Evolutionary conservation across 345 rosid species (phyloP), one percentile per base, ranked within the genome.

Genomic region (Brassica rapa): DNA sequence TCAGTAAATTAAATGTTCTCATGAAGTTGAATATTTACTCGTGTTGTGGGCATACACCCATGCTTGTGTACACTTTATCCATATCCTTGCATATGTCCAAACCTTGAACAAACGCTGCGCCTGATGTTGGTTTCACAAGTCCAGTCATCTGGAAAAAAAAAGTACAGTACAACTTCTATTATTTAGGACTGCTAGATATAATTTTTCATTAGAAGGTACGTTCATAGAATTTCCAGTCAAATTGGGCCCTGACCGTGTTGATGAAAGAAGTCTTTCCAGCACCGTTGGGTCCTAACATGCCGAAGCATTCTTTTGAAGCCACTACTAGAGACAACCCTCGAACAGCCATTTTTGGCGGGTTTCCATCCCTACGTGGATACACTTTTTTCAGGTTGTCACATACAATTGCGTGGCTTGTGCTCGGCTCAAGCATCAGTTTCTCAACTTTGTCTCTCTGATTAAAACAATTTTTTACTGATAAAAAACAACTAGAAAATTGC

Each of bases 241-340:
- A 62, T 62, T 64, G 33, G 8, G 60, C 46, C 86, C 88, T 82
- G 46, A 93, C 99, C 99, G 91, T 95, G 65, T 85, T 91, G 69
- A 95, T 95, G 75, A 95, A 91, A 63, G 97, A 93, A 25, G 99
- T 90, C 77, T 95, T 95, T 39, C 99, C 98, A 27, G 99, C 98
- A 63, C 97, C 99, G 82, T 95, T 95, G 4, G 99, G 99, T 56
- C 99, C 98, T 68, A 95, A 93, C 92, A 95, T 88, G 55, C 99
- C 99, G 16, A 95, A 93, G 85, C 99, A 95, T 82, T 95, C 98
- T 68, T 94, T 97, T 55, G 85, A 85, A 73, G 96, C 89, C 74
- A 95, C 78, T 37, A 92, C 97, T 39, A 95, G 94, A 84, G 98
- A 93, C 78, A 95, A 80, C 49, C 97, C 99, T 30, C 85, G 85